Evolutionary conservation across 306 rosid species (phyloP), one percentile per base, ranked within the genome.

Genomic region (Dryas octopetala): DNA sequence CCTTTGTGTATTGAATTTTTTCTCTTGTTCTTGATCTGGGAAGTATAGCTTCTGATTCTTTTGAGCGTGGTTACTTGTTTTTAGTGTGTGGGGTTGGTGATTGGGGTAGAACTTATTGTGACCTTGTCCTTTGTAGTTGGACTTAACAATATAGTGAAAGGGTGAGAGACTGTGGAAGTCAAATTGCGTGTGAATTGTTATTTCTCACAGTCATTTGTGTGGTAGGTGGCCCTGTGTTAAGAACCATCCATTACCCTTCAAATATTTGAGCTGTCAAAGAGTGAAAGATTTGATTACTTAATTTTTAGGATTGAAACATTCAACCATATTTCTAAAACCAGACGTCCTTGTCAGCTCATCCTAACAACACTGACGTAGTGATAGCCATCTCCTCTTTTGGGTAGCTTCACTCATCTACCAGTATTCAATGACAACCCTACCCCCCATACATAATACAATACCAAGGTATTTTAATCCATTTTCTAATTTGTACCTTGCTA

Each of bases 51-150:
- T 82, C 80, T 74, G 79, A 61, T 78, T 76, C 48, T 44, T 68
- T 78, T 75, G 68, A 70, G 76, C 74, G 86, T 74, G 82, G 72
- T 79, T 78, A 61, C 83, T 59, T 83, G 83, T 78, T 81, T 86
- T 75, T 66, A 68, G 78, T 79, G 76, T 79, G 84, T 49, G 62
- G 17, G 11, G 62, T 15, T 66, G 68, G 41, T 55, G 71, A 66
- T 28, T 66, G 66, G 47, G 48, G 62, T 68, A 49, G 57, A 50
- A 49, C 46, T 32, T 11, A 60, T 52, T 6, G 16, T 62, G 75
- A 41, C 47, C 6, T 63, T 78, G 48, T 54, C 67, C 38, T 66
- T 64, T 64, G 77, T 45, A 17, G 9, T 59, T 59, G 70, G 60
- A 62, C 19, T 59, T 40, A 9, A 26, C 63, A 51, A 43, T 16